Evolutionary conservation across 805 yeast species (phyloP).

Genomic region (Candida loeiensis): DNA sequence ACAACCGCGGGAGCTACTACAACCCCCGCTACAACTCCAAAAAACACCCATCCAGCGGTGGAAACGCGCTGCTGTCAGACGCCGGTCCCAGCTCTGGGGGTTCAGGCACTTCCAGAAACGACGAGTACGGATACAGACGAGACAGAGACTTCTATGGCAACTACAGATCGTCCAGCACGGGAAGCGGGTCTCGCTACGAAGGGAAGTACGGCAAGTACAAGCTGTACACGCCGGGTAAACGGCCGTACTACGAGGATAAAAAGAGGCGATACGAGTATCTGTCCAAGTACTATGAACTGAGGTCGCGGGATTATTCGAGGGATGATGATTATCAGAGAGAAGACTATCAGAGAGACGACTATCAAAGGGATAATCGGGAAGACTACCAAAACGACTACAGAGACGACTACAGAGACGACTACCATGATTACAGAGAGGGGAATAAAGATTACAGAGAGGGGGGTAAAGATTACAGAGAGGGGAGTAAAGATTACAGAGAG

Average conservation of each 20-base stretch:
- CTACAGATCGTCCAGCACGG: slow-evolving; percentile 10
- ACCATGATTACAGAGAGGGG: not conserved
- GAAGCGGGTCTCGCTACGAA: slow-evolving; percentile 9
- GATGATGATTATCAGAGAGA: not conserved
- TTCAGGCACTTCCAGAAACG: not conserved
- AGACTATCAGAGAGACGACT: not conserved
- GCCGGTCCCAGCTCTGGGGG: not conserved
- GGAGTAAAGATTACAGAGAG: not conserved
- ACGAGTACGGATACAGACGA: slow-evolving; percentile 7
- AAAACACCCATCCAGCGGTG: slow-evolving; percentile 7
- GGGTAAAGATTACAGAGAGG: not conserved
- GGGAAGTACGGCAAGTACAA: slow-evolving; percentile 14
- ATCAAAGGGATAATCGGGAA: not conserved
- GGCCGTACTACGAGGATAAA: slow-evolving; percentile 1
- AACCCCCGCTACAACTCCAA: slow-evolving; percentile 14
- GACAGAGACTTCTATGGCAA: slow-evolving; percentile 16
- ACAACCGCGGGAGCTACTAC: slow-evolving; percentile 15
- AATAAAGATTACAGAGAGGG: not conserved
- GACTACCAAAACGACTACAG: not conserved
- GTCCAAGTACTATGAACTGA: slow-evolving; percentile 11
- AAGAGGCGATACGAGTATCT: slow-evolving; percentile 18
- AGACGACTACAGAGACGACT: not conserved
- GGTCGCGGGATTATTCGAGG: slow-evolving; percentile 2
- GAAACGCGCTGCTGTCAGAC: not conserved
- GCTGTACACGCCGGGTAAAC: slow-evolving; percentile 3